phyloP scores from a whole-genome alignment of 805 yeast species.

The Starmerella vaccinii region DNA sequence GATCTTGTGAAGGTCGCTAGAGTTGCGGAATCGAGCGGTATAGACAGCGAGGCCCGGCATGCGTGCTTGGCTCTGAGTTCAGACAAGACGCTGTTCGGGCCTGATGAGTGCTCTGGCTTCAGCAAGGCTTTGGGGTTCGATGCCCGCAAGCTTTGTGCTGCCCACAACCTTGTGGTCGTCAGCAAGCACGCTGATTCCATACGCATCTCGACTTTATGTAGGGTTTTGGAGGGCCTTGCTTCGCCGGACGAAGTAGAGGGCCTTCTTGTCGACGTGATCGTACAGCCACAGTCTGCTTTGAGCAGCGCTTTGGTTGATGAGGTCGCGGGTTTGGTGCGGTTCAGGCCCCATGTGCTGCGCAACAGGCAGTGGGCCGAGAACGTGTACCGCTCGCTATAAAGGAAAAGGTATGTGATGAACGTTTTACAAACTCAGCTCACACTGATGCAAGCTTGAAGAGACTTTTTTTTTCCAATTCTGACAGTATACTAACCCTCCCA shows the following conservation, averaged over 20 bases:
- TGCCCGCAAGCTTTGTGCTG: slow-evolving; percentile 16
- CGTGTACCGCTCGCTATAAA: slow-evolving; percentile 7
- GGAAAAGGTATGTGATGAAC: slow-evolving; percentile 26
- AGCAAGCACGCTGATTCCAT: slow-evolving; percentile 19
- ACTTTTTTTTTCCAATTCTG: slow-evolving; percentile 22
- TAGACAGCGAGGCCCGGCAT: neutral
- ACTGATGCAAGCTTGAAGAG: slow-evolving; percentile 29
- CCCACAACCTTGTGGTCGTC: slow-evolving; percentile 18
- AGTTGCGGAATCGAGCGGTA: neutral
- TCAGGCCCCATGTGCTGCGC: slow-evolving; percentile 3
- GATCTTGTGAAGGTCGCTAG: neutral
- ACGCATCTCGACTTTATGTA: slow-evolving; percentile 10
- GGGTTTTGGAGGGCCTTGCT: slow-evolving; percentile 4
- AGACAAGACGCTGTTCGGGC: neutral
- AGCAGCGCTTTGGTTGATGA: slow-evolving; percentile 20
- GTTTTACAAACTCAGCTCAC: slow-evolving; percentile 29
- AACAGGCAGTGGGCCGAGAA: slow-evolving; percentile 11
- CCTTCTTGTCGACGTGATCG: slow-evolving; percentile 15
- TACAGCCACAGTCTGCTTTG: slow-evolving; percentile 10
- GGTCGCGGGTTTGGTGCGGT: slow-evolving; percentile 11
- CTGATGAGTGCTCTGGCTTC: neutral
- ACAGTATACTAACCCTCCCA: slow-evolving; percentile 24
- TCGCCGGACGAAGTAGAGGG: slow-evolving; percentile 5
- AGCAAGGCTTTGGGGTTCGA: slow-evolving; percentile 9
- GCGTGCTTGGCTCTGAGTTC: neutral